Conservation (phyloP, 148 eudicot species). For the Amaranthus palmeri region DNA sequence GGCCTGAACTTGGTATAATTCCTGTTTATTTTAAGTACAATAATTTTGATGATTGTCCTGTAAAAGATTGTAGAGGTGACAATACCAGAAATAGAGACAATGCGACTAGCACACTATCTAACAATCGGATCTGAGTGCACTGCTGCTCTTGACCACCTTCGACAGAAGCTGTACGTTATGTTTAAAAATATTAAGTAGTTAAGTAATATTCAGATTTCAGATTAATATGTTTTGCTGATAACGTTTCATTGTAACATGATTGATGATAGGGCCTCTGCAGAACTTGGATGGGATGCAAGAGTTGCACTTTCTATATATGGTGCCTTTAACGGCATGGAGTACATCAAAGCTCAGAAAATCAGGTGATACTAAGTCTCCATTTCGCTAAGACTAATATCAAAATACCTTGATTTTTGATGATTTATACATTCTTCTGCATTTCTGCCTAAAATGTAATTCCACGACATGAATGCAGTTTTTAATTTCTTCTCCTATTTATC, state of each 20-base stretch:
- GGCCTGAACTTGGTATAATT: too few species aligned
- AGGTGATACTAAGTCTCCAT: conserved; percentile 40
- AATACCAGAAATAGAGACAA: conserved; percentile 81
- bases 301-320: conserved; percentile 74
- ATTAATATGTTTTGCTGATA: conserved; percentile 6
- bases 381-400: neutral
- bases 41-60: neutral
- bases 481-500: neutral
- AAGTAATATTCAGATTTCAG: neutral
- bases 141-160: conserved; percentile 51
- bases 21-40: neutral
- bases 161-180: conserved; percentile 57
- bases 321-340: conserved; percentile 64
- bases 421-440: neutral
- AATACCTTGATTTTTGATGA: neutral
- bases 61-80: conserved; percentile 70
- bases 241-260: conserved; percentile 14
- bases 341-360: conserved; percentile 88
- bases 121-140: conserved; percentile 92
- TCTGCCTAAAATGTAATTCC: neutral
- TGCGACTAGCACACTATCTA: conserved; percentile 88
- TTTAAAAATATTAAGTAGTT: neutral
- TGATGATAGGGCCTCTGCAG: conserved; percentile 50
- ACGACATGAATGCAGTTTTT: neutral
- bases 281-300: conserved; percentile 77